A percentile compares a stretch with the other conserved stretches of the same genome.
These are phyloP conservation scores for Blepharisma stoltei DNA, from an alignment of 73 alveolate genomes.

Conservation along the genomic window DNA sequence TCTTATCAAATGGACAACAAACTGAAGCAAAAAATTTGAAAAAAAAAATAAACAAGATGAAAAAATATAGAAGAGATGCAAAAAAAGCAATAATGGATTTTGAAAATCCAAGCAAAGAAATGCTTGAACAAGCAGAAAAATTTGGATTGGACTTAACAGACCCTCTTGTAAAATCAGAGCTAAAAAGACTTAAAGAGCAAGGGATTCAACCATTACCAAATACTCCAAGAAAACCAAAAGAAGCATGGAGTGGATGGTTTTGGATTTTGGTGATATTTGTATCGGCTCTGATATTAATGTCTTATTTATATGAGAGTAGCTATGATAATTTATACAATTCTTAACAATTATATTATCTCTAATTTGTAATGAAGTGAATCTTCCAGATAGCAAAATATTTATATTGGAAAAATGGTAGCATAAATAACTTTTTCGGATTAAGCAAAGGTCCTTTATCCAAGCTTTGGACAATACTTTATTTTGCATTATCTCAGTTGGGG, in stretches of 20 bases:
- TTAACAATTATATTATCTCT: no score
- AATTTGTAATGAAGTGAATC: no score
- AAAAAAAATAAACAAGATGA: constrained; percentile 5
- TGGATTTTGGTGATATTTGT: neutral
- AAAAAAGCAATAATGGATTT: constrained; percentile 14
- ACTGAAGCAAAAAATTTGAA: neutral
- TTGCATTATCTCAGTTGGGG: no score
- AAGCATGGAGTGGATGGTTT: constrained; percentile 25
- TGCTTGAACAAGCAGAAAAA: neutral
- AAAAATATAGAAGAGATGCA: constrained; percentile 15
- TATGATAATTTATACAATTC: no score
- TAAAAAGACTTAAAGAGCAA: neutral
- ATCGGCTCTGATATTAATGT: neutral
- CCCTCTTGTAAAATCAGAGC: constrained; percentile 18
- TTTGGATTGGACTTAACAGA: constrained; percentile 8
- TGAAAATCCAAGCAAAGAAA: constrained; percentile 20
- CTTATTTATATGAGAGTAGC: neutral
- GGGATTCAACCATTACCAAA: neutral
- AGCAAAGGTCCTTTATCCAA: no score
- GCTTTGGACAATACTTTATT: no score
- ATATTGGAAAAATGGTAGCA: no score
- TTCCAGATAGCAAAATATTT: no score
- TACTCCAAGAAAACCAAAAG: neutral
- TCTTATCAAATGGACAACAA: neutral
- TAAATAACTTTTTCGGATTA: no score